These are phyloP conservation scores for Jatropha podagrica DNA, from an alignment of 441 rosid genomes.

Conservation along the genomic window DNA sequence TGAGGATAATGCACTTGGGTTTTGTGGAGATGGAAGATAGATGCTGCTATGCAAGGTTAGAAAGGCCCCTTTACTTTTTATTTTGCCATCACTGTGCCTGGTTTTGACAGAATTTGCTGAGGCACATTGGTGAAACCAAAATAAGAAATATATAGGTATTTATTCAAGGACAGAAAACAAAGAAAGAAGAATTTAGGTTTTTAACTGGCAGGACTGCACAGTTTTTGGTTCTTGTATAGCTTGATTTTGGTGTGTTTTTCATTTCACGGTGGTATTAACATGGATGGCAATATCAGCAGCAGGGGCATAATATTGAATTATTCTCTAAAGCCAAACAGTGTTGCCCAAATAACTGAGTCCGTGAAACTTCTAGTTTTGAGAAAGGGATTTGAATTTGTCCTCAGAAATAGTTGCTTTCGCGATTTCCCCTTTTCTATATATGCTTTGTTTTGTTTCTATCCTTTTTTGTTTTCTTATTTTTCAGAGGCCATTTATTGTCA, in stretches of 20 bases:
- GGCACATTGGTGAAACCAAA: conserved; percentile 23
- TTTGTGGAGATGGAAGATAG: conserved; percentile 9
- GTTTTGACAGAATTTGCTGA: conserved; percentile 34
- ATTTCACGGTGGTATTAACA: neutral
- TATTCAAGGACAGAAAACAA: conserved; percentile 11
- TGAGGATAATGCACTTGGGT: conserved; percentile 20
- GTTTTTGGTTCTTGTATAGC: conserved; percentile 19
- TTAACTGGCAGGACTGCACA: conserved; percentile 8
- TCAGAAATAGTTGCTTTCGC: neutral
- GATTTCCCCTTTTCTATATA: neutral
- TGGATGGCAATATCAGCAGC: neutral
- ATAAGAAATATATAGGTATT: conserved; percentile 31
- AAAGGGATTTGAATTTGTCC: neutral
- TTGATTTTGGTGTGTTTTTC: conserved; percentile 14
- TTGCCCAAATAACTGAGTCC: conserved; percentile 13
- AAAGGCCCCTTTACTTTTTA: conserved; percentile 15
- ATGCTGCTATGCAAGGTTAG: conserved; percentile 21
- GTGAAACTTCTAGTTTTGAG: neutral
- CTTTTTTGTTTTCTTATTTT: too few species aligned
- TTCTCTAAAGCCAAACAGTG: neutral
- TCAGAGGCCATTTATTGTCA: neutral
- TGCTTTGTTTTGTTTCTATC: neutral
- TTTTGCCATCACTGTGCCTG: conserved; percentile 18
- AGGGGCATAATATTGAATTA: neutral
- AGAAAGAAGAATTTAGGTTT: conserved; percentile 7